Percentiles rank a stretch among this genome's conserved stretches.
These are phyloP conservation scores for Drechmeria coniospora DNA, from an alignment of 2,329 filamentous ascomycete species.

Conservation along the genomic window DNA sequence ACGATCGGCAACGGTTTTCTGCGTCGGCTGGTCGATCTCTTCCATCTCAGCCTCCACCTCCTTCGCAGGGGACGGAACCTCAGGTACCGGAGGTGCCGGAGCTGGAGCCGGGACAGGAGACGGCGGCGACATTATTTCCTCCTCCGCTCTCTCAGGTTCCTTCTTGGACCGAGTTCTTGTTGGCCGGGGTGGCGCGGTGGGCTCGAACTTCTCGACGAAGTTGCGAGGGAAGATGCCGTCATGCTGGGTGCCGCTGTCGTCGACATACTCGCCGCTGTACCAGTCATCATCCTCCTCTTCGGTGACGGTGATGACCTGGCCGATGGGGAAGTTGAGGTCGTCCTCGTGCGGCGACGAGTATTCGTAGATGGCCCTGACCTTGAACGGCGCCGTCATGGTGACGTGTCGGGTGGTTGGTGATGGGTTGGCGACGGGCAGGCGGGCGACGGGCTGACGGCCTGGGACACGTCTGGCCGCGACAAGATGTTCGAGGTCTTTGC, in stretches of 20 bases:
- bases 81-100: conserved; percentile 17
- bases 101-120: conserved; percentile 14
- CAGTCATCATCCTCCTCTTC: conserved; percentile 88
- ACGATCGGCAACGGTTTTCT: conserved; percentile 17
- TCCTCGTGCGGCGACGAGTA: conserved; percentile 89
- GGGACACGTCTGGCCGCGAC: conserved; percentile 6
- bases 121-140: too few relatives aligned
- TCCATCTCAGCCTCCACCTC: conserved; percentile 20
- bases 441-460: conserved; percentile 1
- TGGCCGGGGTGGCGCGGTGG: conserved; percentile 75
- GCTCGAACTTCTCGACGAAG: conserved; percentile 94
- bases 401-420: conserved; percentile 2
- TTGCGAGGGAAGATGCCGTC: conserved; percentile 90
- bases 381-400: conserved; percentile 67
- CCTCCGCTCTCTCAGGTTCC: conserved; percentile 21
- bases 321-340: conserved; percentile 72
- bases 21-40: conserved; percentile 15
- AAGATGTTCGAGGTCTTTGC: conserved; percentile 1
- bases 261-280: conserved; percentile 79
- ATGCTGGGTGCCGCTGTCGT: conserved; percentile 56
- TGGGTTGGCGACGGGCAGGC: neutral
- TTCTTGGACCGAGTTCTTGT: conserved; percentile 58
- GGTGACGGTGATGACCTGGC: conserved; percentile 86
- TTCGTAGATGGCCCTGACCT: conserved; percentile 91
- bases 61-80: conserved; percentile 12